Conservation (phyloP, 106 monocot species). For the Acorus calamus region DNA sequence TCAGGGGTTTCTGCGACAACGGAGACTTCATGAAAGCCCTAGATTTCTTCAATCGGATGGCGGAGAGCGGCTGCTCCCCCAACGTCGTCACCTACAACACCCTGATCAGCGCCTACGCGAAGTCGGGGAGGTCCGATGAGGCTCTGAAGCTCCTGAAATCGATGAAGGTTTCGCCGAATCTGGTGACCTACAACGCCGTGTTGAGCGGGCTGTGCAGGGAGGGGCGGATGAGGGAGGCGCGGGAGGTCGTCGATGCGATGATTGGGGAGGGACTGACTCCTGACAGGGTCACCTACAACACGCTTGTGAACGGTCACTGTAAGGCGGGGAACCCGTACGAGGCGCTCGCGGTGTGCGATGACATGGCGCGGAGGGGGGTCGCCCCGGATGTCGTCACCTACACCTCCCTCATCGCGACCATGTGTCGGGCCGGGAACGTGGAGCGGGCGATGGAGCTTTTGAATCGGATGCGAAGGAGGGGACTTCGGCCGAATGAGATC, state of each 20-base stretch:
- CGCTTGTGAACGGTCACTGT: slow-evolving; percentile 65
- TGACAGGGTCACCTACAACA: slow-evolving; percentile 60
- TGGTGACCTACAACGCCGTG: slow-evolving; percentile 56
- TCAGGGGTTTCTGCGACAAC: slow-evolving; percentile 37
- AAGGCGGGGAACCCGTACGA: slow-evolving; percentile 48
- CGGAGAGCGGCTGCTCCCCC: slow-evolving; percentile 36
- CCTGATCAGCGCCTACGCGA: slow-evolving; percentile 42
- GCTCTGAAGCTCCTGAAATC: slow-evolving; percentile 21
- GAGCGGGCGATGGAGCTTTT: slow-evolving; percentile 56
- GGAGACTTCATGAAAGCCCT: slow-evolving; percentile 33
- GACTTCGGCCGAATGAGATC: slow-evolving; percentile 53
- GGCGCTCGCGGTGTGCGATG: slow-evolving; percentile 44
- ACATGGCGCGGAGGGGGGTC: slow-evolving; percentile 61
- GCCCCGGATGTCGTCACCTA: slow-evolving; percentile 58
- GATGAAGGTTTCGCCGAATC: slow-evolving; percentile 41
- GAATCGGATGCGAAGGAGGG: slow-evolving; percentile 48
- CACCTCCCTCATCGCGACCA: slow-evolving; percentile 53
- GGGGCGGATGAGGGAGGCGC: slow-evolving; percentile 30
- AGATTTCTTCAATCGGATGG: slow-evolving; percentile 40
- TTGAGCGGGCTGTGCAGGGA: slow-evolving; percentile 59
- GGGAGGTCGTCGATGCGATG: slow-evolving; percentile 59
- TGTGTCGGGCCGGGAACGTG: slow-evolving; percentile 71
- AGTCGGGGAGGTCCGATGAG: slow-evolving; percentile 21
- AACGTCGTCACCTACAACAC: slow-evolving; percentile 77
- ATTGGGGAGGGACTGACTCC: slow-evolving; percentile 36